Base-by-base conservation (phyloP, 768 basidiomycete species). In the Boletus vinaceobasis region DNA sequence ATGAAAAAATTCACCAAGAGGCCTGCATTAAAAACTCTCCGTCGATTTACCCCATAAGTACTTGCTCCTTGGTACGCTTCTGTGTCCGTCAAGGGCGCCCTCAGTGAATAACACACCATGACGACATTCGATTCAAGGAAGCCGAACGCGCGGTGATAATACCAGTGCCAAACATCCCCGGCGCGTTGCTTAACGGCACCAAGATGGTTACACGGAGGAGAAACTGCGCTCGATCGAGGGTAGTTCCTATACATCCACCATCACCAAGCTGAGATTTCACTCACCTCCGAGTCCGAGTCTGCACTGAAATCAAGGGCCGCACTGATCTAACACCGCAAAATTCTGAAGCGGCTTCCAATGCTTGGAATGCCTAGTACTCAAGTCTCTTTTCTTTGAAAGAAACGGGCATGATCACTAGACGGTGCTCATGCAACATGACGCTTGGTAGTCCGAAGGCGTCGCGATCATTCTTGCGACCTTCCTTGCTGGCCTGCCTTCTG, bases 161-260 rank as follows among this genome's bases (percentile, higher is more conserved):
- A 11, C 27, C 17, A 37, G 21, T 43, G 33, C 13, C 19, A 55
- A 50, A 23, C 33, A 26, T 33, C 52, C 50, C 15, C 29, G 56
- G 32, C 59, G 43, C 52, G 59, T 53, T 61, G 45, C 62, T 53
- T 62, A 46, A 59, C 49, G 63, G 62, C 57, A 62, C 38, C 5
- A 57, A 53, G 52, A 58, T 52, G 49, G 50, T 29, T 48, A 38
- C 33, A 44, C 56, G 60, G 31, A 51, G 59, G 55, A 52, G 47
- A 53, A 55, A 47, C 46, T 52, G 55, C 17, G 5, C 42, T 50
- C 52, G 48, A 58, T 58, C 50, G 43, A 52, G 45, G 43, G 40
- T 38, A 23, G 14, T 42, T 55, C 52, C 37, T 46, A 27, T 44
- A 39, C 10, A n/a, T 17, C 9, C 17, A 33, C 15, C 52, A 48